Base-by-base conservation (phyloP, 2,329 filamentous ascomycete genomes). In the Coniochaeta hoffmannii region DNA sequence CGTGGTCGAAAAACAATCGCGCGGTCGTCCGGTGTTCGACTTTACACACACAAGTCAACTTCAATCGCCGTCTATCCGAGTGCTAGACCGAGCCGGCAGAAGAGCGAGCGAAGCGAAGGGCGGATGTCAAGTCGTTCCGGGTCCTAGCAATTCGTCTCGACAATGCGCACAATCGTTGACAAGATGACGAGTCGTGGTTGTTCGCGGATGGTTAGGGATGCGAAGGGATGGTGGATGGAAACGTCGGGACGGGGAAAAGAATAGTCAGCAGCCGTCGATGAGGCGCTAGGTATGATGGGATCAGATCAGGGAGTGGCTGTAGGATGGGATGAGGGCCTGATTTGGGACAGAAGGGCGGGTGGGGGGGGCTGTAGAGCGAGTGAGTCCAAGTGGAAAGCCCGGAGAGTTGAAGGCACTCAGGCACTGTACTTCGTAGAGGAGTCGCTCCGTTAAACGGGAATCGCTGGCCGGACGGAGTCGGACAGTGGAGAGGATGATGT, bases 281-380 rank as follows among this genome's bases (percentile, higher is more conserved):
- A 46, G 41, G 41, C 26, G 41, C 41, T 26, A 19, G 7, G 30
- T n/a, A n/a, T n/a, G n/a, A n/a, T n/a, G n/a, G n/a, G n/a, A 19
- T 41, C 17, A 19, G 36, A 41, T 22, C 36, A 41, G 36, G 36
- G 36, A 41, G 41, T 46, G 41, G 14, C 41, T 46, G 41, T 22
- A 41, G 36, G 12, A 46, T 28, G 41, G 49, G 49, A 32, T 51
- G 28, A 51, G 49, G 36, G 28, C 28, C 49, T 51, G 44, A n/a
- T 50, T 15, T 50, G 44, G 41, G 44, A 50, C 36, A n/a, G 41
- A 46, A 46, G 22, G 41, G n/a, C n/a, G 41, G 41, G 41, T 26
- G 22, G 38, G 38, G 41, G 41, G 41, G 19, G 19, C 12, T 35
- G 22, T 46, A n/a, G 15, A 46, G 41, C 41, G 41, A 46, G 41